Evolutionary conservation across 2,329 filamentous ascomycete species (phyloP), one percentile per base, ranked within the genome.

Genomic region (Fusarium haematococcum): DNA sequence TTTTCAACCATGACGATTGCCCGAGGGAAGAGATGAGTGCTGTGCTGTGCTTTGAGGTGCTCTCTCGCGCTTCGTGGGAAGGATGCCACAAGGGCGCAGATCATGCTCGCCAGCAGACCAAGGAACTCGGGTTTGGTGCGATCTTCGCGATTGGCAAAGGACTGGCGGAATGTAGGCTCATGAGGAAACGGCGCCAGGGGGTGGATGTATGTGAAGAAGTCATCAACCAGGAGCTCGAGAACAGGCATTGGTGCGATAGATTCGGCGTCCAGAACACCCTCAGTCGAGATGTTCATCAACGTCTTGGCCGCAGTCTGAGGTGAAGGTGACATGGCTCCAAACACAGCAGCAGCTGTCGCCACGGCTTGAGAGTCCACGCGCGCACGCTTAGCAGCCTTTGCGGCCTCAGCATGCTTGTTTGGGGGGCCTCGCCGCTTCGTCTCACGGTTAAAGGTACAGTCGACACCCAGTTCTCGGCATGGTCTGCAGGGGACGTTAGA

Each of bases 191-290:
- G 93, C 67, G 90, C 90, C 10, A 95, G 87, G 2, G 93, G 93
- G 76, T 95, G 92, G 63, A 95, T 92, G 80, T 95, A 95, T 20
- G 92, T 94, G 83, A 95, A 95, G 86, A 94, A 95, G 83, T 95
- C 93, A 80, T 95, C 92, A 67, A 95, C 89, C 18, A 95, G 86
- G 3, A 92, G 87, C 77, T 92, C 88, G 62, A 95, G 84, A 13
- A 92, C 90, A 9, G 90, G 88, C 81, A 92, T 86, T 0, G 93
- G 91, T 45, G 92, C 93, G 70, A 95, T 95, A 2, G 89, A 86
- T 79, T 95, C 93, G 57, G 91, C 89, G 68, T 90, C 88, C 16
- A 91, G 79, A n/a, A 82, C 79, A 32, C 77, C 79, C n/a, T 81
- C 80, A 2, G 79, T 77, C 16, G 83, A 83, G 18, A 85, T 87